Conservation (phyloP, 2,329 filamentous ascomycete species). For the Cordyceps tenuipes region DNA sequence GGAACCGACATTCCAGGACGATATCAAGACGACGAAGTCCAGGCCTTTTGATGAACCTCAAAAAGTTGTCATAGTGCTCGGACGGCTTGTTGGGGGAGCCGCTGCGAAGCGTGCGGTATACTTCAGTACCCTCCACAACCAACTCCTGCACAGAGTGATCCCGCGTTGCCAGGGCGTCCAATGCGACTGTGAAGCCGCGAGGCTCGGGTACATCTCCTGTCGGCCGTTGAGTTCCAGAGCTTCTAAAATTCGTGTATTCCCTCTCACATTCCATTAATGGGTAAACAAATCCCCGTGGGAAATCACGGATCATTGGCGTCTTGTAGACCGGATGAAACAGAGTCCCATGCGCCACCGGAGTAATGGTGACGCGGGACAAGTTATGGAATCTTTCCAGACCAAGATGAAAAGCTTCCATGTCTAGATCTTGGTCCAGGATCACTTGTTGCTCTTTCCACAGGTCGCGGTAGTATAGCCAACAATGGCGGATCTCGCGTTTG, state of each 20-base stretch:
- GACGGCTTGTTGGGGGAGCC: too few species aligned
- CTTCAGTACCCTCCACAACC: not conserved
- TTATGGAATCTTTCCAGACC: not conserved
- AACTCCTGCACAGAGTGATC: not conserved
- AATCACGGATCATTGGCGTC: not conserved
- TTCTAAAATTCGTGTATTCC: too few species aligned
- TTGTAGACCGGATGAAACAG: not conserved
- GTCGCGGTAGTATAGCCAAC: not conserved
- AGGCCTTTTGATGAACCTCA: not conserved
- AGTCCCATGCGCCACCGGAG: not conserved
- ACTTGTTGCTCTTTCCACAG: not conserved
- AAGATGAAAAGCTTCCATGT: not conserved
- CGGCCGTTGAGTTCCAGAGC: too few species aligned
- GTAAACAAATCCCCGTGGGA: not conserved
- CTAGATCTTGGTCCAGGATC: not conserved
- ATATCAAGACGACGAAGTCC: not conserved
- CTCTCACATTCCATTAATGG: not conserved
- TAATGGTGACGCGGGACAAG: not conserved
- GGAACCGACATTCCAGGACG: not conserved
- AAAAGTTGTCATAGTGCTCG: not conserved
- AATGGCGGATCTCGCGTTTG: not conserved
- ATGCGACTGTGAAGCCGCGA: not conserved
- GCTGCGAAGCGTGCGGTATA: too few species aligned
- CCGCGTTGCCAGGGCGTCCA: not conserved
- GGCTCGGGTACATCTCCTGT: not conserved